Conservation (phyloP, 2,329 filamentous ascomycete species). For the Talaromyces atroroseus region DNA sequence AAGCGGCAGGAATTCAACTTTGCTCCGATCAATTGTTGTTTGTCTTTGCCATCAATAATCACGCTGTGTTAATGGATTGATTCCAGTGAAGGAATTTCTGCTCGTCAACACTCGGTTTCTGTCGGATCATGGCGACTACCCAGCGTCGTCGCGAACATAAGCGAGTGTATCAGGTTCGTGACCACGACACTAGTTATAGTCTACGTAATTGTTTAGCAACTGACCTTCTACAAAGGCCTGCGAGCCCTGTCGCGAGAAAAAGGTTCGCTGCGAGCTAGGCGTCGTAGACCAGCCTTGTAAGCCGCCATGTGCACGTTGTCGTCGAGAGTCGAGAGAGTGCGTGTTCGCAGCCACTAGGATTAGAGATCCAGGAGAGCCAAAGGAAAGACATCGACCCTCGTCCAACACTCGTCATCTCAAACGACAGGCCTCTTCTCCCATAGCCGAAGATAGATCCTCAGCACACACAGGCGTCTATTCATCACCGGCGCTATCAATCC, state of each 20-base stretch:
- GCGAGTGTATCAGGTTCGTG: conserved; percentile 14
- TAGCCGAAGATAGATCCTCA: background rate
- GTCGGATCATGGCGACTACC: background rate
- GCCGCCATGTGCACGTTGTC: conserved; percentile 79
- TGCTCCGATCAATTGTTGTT: too few species aligned
- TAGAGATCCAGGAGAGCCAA: conserved; percentile 59
- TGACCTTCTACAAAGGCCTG: conserved; percentile 19
- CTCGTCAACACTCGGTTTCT: background rate
- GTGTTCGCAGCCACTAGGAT: conserved; percentile 82
- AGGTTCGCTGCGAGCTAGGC: conserved; percentile 28
- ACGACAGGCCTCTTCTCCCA: background rate
- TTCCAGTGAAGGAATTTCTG: background rate
- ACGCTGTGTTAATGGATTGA: background rate
- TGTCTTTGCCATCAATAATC: background rate
- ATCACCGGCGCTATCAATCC: background rate
- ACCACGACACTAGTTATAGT: background rate
- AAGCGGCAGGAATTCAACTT: too few species aligned
- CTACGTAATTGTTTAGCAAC: background rate
- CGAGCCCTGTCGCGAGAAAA: conserved; percentile 25
- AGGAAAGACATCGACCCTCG: conserved; percentile 23
- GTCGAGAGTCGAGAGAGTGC: conserved; percentile 83
- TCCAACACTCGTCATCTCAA: conserved; percentile 1
- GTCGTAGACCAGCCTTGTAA: conserved; percentile 77
- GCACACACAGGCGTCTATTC: background rate
- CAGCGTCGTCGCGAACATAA: conserved; percentile 5